A percentile compares a stretch with the other conserved stretches of the same genome.
phyloP scores from a whole-genome alignment of 2,329 filamentous ascomycete species.

The Colletotrichum sansevieriae region DNA sequence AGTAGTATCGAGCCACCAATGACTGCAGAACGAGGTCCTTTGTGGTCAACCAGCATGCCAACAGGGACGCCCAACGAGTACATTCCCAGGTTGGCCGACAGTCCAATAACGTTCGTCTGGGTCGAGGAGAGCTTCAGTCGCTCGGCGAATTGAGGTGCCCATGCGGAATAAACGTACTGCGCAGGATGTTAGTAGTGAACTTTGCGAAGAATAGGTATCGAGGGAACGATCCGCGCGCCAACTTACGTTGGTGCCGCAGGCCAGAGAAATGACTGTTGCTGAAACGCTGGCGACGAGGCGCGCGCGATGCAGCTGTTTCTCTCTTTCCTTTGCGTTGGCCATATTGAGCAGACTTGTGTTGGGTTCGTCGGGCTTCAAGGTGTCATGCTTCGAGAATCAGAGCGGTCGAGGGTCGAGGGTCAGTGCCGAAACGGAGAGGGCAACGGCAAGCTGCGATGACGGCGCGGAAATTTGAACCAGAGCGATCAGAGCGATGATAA shows the following conservation, averaged over 20 bases:
- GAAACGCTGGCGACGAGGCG: constrained; percentile 87
- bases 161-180: constrained; percentile 98
- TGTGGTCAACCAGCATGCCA: constrained; percentile 87
- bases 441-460: constrained; percentile 6
- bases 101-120: constrained; percentile 89
- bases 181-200: constrained; percentile 19
- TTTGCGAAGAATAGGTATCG: background rate
- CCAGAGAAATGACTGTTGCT: constrained; percentile 85
- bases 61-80: constrained; percentile 91
- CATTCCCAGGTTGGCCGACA: constrained; percentile 92
- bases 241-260: constrained; percentile 92
- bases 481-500: background rate
- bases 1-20: constrained; percentile 80
- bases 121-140: constrained; percentile 90
- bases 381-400: constrained; percentile 23
- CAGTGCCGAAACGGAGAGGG: background rate
- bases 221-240: constrained; percentile 15
- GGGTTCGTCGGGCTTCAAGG: constrained; percentile 8
- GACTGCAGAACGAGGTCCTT: constrained; percentile 83
- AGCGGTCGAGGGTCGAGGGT: background rate
- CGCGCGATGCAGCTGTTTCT: constrained; percentile 68
- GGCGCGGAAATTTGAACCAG: constrained; percentile 14
- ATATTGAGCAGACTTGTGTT: constrained; percentile 16
- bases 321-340: constrained; percentile 54
- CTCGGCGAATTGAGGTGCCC: constrained; percentile 95